Base-by-base conservation (phyloP, 1,284 basidiomycete genomes). In the Malassezia nana region DNA sequence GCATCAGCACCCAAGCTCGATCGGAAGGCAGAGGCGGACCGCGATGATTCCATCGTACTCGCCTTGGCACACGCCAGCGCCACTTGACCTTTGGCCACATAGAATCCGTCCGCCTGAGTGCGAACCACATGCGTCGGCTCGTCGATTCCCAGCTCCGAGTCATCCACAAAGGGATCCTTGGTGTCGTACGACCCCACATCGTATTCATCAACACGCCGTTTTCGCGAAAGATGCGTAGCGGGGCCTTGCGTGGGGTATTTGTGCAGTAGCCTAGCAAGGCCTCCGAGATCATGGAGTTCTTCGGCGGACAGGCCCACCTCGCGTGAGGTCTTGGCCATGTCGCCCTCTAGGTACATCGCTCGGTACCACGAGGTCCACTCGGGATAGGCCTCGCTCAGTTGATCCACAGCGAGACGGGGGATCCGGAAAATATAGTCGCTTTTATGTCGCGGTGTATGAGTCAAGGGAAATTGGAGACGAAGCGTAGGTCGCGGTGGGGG, bases 81-180 rank as follows among this genome's bases (percentile, higher is more conserved):
- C 28, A 75, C 64, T n/a, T 52, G 45, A 6, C 75, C 75, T 22
- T 56, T 38, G 1, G 67, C 66, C 18, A 95, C 89, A 67, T 91
- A 94, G 77, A 91, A 95, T 0, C 91, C 91, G 65, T 88, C 84
- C 65, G 91, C 86, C 75, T 87, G 89, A 2, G 90, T 91, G 75
- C 89, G 84, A n/a, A 86, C 87, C 67, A 89, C 87, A 76, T 83
- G 87, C 2, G 86, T 89, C 1, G 89, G 84, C 69, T 91, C 84
- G 76, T 95, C 90, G 38, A 91, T 78, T 18, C 82, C 83, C 50
- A 94, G 80, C 72, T 98, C 91, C 0, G 89, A 89, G 76, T 98
- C 92, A 78, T 98, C 92, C 68, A 98, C 95, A 77, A 96, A 96
- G 0, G 88, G 86, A 76, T 98, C 92, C 1, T 81, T 79, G 16